phyloP scores from a whole-genome alignment of 1,284 basidiomycete species.

The Acaromyces ingoldii region DNA sequence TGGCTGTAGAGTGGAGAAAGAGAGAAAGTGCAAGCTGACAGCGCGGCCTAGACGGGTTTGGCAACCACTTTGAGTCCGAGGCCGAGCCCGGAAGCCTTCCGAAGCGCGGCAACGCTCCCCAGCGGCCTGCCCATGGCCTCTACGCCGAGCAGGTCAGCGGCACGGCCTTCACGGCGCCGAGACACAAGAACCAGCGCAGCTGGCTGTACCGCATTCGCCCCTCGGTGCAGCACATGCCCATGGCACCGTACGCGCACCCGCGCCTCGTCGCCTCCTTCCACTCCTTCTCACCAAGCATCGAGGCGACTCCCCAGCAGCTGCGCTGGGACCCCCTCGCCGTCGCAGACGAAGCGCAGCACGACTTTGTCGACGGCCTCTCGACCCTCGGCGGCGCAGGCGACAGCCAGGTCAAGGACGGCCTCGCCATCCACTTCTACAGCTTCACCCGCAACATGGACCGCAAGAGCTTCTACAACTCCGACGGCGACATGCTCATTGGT shows the following conservation, averaged over 20 bases:
- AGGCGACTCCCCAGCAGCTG: slow-evolving; percentile 63
- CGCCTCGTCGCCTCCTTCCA: slow-evolving; percentile 52
- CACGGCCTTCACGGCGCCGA: slow-evolving; percentile 61
- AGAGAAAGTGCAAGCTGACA: too few species aligned
- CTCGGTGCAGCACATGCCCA: slow-evolving; percentile 66
- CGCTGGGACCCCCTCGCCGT: slow-evolving; percentile 63
- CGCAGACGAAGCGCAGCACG: slow-evolving; percentile 54
- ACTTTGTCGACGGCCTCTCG: slow-evolving; percentile 64
- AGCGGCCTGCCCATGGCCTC: slow-evolving; percentile 62
- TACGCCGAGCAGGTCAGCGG: slow-evolving; percentile 65
- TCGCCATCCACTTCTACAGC: slow-evolving; percentile 60
- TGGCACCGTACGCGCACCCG: slow-evolving; percentile 61
- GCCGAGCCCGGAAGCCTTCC: slow-evolving; percentile 60
- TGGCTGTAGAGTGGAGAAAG: too few species aligned
- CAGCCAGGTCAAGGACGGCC: slow-evolving; percentile 56
- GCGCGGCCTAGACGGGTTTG: slow-evolving; percentile 40
- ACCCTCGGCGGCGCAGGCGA: slow-evolving; percentile 65
- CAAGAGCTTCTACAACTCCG: slow-evolving; percentile 64
- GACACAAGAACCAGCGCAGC: slow-evolving; percentile 56
- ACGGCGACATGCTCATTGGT: slow-evolving; percentile 64
- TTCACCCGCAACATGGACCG: slow-evolving; percentile 64
- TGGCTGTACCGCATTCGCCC: slow-evolving; percentile 59
- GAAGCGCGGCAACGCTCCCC: slow-evolving; percentile 61
- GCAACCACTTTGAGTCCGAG: slow-evolving; percentile 47
- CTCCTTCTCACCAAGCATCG: slow-evolving; percentile 56